Percentiles rank a stretch among this genome's conserved stretches.
These are phyloP conservation scores for Fusarium longipes DNA, from an alignment of 2,329 filamentous ascomycete species.

Conservation along the genomic window DNA sequence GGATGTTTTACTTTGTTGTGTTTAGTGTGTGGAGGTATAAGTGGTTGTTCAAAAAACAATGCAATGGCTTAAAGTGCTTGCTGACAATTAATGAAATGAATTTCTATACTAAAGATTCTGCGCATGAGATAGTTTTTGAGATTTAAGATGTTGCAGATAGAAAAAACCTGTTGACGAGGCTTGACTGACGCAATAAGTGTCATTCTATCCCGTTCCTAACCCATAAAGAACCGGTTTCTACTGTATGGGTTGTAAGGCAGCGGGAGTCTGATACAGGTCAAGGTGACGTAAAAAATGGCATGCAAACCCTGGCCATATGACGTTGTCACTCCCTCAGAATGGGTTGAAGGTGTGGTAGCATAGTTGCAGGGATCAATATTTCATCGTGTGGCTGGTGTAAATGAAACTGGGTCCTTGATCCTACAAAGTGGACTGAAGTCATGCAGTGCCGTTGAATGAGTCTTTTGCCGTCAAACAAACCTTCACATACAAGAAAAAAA, in stretches of 20 bases:
- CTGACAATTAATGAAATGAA: constrained; percentile 12
- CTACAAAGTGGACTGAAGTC: constrained; percentile 41
- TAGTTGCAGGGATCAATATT: constrained; percentile 27
- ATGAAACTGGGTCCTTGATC: constrained; percentile 23
- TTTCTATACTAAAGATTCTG: constrained; percentile 9
- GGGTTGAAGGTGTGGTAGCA: not conserved
- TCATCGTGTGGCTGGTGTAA: constrained; percentile 33
- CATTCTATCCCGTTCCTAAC: constrained; percentile 28
- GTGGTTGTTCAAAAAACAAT: constrained; percentile 10
- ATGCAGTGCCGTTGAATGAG: constrained; percentile 12
- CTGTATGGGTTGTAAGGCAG: constrained; percentile 9
- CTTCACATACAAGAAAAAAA: constrained; percentile 7
- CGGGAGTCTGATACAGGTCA: constrained; percentile 26
- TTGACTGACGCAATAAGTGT: constrained; percentile 46
- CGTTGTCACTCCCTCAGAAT: constrained; percentile 15
- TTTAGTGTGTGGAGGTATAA: constrained; percentile 1
- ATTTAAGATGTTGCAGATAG: constrained; percentile 17
- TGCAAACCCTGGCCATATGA: constrained; percentile 25
- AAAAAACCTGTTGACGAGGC: constrained; percentile 38
- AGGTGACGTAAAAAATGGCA: constrained; percentile 36
- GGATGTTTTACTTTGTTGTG: constrained; percentile 3
- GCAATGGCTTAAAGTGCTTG: constrained; percentile 6
- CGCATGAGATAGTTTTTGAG: constrained; percentile 38
- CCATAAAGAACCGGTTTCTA: constrained; percentile 42
- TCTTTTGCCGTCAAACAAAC: constrained; percentile 23